Percentiles rank a stretch among this genome's conserved stretches.
phyloP scores from a whole-genome alignment of 176 grass and related monocot species.

The Carex pumila region DNA sequence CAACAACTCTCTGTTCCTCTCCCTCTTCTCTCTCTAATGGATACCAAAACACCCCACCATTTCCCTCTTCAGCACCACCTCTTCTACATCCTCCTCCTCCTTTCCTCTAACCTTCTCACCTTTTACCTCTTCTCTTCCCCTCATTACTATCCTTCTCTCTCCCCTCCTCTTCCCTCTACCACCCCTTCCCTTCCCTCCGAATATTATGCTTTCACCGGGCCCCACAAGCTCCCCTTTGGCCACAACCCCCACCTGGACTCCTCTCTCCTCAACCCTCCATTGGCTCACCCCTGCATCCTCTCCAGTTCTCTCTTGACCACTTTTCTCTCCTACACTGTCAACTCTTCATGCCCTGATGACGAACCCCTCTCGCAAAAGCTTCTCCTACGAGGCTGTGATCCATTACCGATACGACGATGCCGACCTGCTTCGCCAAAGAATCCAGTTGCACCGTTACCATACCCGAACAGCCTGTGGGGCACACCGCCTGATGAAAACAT shows the following conservation, averaged over 20 bases:
- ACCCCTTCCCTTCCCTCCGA: constrained; percentile 12
- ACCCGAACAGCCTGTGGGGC: constrained; percentile 19
- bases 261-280: constrained; percentile 17
- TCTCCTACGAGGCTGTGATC: constrained; percentile 34
- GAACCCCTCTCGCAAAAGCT: constrained; percentile 25
- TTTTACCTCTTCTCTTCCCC: constrained; percentile 24
- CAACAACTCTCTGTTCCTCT: constrained; percentile 1
- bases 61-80: neutral
- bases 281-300: constrained; percentile 29
- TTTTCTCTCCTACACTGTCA: constrained; percentile 34
- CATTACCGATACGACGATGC: constrained; percentile 33
- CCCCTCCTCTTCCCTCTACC: neutral
- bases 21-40: neutral
- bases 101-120: constrained; percentile 9
- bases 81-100: constrained; percentile 16
- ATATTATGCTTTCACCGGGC: constrained; percentile 31
- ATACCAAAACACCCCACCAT: neutral
- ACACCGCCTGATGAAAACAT: constrained; percentile 23
- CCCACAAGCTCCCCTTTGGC: constrained; percentile 37
- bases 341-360: constrained; percentile 43
- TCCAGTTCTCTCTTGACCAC: constrained; percentile 25
- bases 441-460: constrained; percentile 8
- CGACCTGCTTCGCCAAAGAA: constrained; percentile 18
- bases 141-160: neutral
- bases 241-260: constrained; percentile 33